Base-by-base conservation (phyloP, 1,284 basidiomycete species). In the Pseudozyma hubeiensis region DNA sequence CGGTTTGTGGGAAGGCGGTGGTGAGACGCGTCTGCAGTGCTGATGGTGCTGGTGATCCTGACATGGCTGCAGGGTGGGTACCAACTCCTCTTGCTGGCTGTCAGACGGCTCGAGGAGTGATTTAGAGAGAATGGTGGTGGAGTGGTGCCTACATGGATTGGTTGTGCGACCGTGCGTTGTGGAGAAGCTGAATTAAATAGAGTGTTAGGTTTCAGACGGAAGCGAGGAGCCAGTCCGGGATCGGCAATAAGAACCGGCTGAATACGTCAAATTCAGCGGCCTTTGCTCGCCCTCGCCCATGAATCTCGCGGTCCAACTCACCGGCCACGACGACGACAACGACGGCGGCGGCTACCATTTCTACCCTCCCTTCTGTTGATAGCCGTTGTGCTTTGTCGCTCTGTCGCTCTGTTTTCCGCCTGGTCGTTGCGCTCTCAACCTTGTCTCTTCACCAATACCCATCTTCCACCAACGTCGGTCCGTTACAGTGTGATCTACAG, bases 1-100 rank as follows among this genome's bases (percentile, higher is more conserved):
- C 64, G 37, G 67, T 60, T 30, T 67, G 37, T 7, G 81, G 81
- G 57, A 77, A 82, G 30, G 69, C 43, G 46, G 54, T 45, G n/a
- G 74, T 77, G 13, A 77, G 66, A n/a, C 70, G 60, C 3, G 70
- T 73, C 33, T 73, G 64, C 4, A 64, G 24, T 4, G 62, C 47
- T 29, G 69, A 53, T 1, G 64, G 55, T 30, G 64, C 55, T 13
- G 63, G 54, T 24, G 69, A 64, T 16, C 60, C 64, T 11, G 64
- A 59, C 64, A 70, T 70, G 19, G 29, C 49, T 13, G 33, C 2
- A 10, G 4, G 7, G 40, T 41, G 40, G 40, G 11, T 41, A n/a
- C 16, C 40, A 7, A n/a, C n/a, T 10, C 7, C 14, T 37, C 35
- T 37, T 2, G 35, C 35, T 24, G 24, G 24, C 24, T 4, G 24